phyloP scores from a whole-genome alignment of 768 basidiomycete species.

The Pleurotus tuber-regium region DNA sequence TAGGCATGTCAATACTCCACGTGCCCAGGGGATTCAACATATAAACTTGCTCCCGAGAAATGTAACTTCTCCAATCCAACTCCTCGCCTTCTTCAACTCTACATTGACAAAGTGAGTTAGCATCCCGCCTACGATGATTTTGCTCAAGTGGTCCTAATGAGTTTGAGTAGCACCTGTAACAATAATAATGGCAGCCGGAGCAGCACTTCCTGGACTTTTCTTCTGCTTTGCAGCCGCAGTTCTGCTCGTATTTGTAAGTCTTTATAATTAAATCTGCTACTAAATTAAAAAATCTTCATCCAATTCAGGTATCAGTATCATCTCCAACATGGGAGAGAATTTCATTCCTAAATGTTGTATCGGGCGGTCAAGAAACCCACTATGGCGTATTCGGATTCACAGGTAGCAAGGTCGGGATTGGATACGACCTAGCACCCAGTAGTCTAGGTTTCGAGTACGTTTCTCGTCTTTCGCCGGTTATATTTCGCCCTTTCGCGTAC shows the following conservation, averaged over 20 bases:
- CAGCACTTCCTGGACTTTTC: constrained; percentile 68
- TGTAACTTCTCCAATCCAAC: neutral
- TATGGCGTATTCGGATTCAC: constrained; percentile 84
- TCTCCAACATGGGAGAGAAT: constrained; percentile 72
- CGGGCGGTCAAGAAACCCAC: constrained; percentile 34
- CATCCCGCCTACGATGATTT: neutral
- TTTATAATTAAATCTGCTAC: neutral
- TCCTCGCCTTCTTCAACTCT: neutral
- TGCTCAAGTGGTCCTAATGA: neutral
- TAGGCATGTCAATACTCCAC: too few species aligned
- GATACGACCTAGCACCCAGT: constrained; percentile 46
- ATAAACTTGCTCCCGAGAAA: neutral
- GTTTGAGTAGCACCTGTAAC: neutral
- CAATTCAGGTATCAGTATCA: constrained; percentile 60
- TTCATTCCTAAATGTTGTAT: constrained; percentile 60
- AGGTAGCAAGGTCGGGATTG: constrained; percentile 50
- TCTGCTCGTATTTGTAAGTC: constrained; percentile 63
- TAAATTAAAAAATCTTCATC: neutral
- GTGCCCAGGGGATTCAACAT: neutral
- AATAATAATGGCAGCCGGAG: constrained; percentile 46
- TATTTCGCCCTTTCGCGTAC: constrained; percentile 30
- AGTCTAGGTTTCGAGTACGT: constrained; percentile 41
- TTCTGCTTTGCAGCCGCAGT: constrained; percentile 70
- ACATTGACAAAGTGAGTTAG: neutral
- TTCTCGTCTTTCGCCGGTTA: neutral